Conservation (phyloP, 2,329 filamentous ascomycete genomes). For the Cladosporium sp. region DNA sequence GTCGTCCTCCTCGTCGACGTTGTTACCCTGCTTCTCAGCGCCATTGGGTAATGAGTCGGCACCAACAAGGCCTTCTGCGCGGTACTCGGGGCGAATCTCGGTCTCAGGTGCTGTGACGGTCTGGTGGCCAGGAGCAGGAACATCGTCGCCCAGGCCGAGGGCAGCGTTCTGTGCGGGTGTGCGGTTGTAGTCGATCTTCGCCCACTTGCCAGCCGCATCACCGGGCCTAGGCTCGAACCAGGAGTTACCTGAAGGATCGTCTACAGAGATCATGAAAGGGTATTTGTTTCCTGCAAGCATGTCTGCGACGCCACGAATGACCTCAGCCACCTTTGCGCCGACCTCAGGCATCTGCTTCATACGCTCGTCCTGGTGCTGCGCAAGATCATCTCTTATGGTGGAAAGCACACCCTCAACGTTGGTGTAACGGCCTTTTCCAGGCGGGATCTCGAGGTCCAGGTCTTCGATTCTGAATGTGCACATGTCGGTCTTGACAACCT, state of each 20-base stretch:
- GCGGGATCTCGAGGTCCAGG: slow-evolving; percentile 86
- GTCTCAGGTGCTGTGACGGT: slow-evolving; percentile 49
- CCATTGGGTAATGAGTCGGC: slow-evolving; percentile 12
- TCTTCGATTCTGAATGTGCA: slow-evolving; percentile 84
- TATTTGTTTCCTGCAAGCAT: slow-evolving; percentile 76
- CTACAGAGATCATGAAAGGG: slow-evolving; percentile 82
- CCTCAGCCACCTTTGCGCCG: slow-evolving; percentile 69
- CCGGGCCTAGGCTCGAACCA: slow-evolving; percentile 83
- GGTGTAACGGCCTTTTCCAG: slow-evolving; percentile 84
- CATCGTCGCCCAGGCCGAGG: slow-evolving; percentile 66
- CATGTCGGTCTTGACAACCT: slow-evolving; percentile 88
- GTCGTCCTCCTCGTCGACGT: slow-evolving; percentile 55
- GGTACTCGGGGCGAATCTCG: slow-evolving; percentile 52
- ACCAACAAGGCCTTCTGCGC: slow-evolving; percentile 40
- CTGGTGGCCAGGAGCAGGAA: slow-evolving; percentile 22
- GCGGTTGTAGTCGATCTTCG: slow-evolving; percentile 76
- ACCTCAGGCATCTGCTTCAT: slow-evolving; percentile 75
- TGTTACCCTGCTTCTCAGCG: slow-evolving; percentile 30
- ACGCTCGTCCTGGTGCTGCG: slow-evolving; percentile 74
- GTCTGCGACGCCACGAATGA: slow-evolving; percentile 68
- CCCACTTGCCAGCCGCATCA: slow-evolving; percentile 81
- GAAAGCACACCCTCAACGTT: slow-evolving; percentile 86
- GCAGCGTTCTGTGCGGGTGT: slow-evolving; percentile 81
- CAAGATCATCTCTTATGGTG: slow-evolving; percentile 75
- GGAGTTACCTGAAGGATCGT: slow-evolving; percentile 92